A percentile compares a stretch with the other conserved stretches of the same genome.
Conservation (phyloP, 2,329 filamentous ascomycete genomes). For the Phymatotrichopsis omnivora region DNA sequence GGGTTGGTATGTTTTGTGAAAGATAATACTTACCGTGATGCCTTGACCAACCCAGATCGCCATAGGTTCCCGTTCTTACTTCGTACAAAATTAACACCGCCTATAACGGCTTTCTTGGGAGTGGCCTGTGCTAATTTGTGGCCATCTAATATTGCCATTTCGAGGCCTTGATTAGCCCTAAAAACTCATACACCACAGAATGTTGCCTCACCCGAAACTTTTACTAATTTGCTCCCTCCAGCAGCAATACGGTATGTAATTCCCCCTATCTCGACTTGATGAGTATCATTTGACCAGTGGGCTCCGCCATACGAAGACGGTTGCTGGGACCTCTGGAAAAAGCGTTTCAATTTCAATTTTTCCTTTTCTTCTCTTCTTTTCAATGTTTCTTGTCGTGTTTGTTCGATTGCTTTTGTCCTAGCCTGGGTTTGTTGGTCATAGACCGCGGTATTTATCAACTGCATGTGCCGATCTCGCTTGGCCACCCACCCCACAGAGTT, state of each 20-base stretch:
- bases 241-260: slow-evolving; percentile 63
- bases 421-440: slow-evolving; percentile 64
- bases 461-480: slow-evolving; percentile 64
- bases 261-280: slow-evolving; percentile 60
- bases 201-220: slow-evolving; percentile 53
- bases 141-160: slow-evolving; percentile 40
- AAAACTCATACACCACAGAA: slow-evolving; percentile 26
- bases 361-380: slow-evolving; percentile 47
- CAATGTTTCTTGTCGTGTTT: slow-evolving; percentile 51
- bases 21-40: slow-evolving; percentile 55
- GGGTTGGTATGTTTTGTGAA: not conserved
- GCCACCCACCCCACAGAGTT: slow-evolving; percentile 51
- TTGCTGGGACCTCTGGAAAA: slow-evolving; percentile 36
- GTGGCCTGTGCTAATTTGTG: slow-evolving; percentile 54
- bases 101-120: slow-evolving; percentile 61
- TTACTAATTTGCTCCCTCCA: slow-evolving; percentile 73
- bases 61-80: slow-evolving; percentile 84
- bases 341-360: slow-evolving; percentile 47
- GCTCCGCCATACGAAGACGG: slow-evolving; percentile 19
- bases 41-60: slow-evolving; percentile 62
- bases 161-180: slow-evolving; percentile 39
- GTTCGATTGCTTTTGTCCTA: slow-evolving; percentile 60
- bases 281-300: slow-evolving; percentile 27
- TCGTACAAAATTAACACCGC: slow-evolving; percentile 70
- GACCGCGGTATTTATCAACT: slow-evolving; percentile 70